Base-by-base conservation (phyloP, 179 eudicot species). In the Amaranthus tricolor region DNA sequence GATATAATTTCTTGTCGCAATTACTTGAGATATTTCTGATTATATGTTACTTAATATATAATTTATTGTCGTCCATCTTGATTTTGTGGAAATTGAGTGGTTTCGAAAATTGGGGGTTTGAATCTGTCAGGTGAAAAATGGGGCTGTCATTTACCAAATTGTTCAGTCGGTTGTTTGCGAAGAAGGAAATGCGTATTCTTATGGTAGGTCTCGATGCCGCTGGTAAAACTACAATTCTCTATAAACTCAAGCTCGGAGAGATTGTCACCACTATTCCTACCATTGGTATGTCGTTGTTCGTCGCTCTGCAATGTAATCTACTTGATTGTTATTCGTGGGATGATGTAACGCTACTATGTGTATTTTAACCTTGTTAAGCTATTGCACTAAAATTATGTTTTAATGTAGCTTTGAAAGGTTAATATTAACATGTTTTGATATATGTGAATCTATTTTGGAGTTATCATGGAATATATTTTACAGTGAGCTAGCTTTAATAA, bases 181-280 rank as follows among this genome's bases (percentile, higher is more conserved):
- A 80, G 79, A 80, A 80, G 79, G 79, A 80, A 53, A 80, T 81
- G 83, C 80, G 83, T 67, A 81, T 81, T 54, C 80, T 81, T 68
- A 81, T 81, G 83, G 83, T 81, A 60, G 83, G 83, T 80, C 83
- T 80, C 74, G 83, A 80, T 54, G 83, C 83, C 4, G 83, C 80
- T 80, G 83, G 83, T 76, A 80, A 80, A 69, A 80, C 83, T 47
- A 80, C 83, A 2, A 77, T 81, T 47, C 74, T 81, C 14, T 81
- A 81, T 17, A 81, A 81, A 62, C 80, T 81, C 66, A 81, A 81
- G 72, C 73, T 81, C 11, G 83, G 83, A 61, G 83, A 81, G 80
- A 77, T 81, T 68, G 83, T 81, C 73, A 76, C 83, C 74, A 81
- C 83, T 74, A 81, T 81, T 70, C 83, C 83, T 53, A 81, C 83